Conservation (phyloP, 768 basidiomycete genomes). For the Amanita molliuscula region DNA sequence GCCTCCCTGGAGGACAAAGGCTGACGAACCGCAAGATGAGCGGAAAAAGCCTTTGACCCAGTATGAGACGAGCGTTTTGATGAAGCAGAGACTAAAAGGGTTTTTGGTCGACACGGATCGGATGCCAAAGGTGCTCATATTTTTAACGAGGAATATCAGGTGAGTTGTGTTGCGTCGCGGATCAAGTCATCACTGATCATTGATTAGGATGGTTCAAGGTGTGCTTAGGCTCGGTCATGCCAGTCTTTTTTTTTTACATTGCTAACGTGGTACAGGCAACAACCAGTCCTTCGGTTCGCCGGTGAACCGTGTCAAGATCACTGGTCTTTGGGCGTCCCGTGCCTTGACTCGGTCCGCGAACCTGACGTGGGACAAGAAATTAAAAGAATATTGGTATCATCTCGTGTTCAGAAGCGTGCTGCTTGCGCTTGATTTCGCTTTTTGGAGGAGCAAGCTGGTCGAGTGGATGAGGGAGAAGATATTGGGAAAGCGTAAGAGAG, state of each 20-base stretch:
- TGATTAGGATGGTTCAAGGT: constrained; percentile 47
- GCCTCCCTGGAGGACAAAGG: constrained; percentile 14
- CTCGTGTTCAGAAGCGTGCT: constrained; percentile 56
- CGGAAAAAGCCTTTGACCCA: constrained; percentile 33
- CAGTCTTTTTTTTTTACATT: constrained; percentile 7
- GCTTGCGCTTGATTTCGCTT: constrained; percentile 59
- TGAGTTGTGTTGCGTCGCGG: background rate
- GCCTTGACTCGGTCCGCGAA: constrained; percentile 40
- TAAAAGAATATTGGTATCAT: constrained; percentile 47
- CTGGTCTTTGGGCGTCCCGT: constrained; percentile 71
- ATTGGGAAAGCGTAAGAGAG: constrained; percentile 14
- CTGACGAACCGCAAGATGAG: constrained; percentile 16
- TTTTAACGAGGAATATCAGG: constrained; percentile 54
- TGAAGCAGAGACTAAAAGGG: constrained; percentile 56
- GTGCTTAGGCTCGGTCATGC: constrained; percentile 3
- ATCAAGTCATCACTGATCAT: background rate
- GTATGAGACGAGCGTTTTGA: constrained; percentile 57
- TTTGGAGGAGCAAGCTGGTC: constrained; percentile 49
- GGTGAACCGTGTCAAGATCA: constrained; percentile 85
- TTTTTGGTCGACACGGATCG: constrained; percentile 68
- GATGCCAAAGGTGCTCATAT: constrained; percentile 70
- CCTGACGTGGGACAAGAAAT: constrained; percentile 29
- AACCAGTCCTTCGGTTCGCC: constrained; percentile 81
- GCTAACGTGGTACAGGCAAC: constrained; percentile 37
- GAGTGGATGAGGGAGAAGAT: constrained; percentile 40